phyloP scores from a whole-genome alignment of 345 rosid species.

The Eutrema japonicum region DNA sequence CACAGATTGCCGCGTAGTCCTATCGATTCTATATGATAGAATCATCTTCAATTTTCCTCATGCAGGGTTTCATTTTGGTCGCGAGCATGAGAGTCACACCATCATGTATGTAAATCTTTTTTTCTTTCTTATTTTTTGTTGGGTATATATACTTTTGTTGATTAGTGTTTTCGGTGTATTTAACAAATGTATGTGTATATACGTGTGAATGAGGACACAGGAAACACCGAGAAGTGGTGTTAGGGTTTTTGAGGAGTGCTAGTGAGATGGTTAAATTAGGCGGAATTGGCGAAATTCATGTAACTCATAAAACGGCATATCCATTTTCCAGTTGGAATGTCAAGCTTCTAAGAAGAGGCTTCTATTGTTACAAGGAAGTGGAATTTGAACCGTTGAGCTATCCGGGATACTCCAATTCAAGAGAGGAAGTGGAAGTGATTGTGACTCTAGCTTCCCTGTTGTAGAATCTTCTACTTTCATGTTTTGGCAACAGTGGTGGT shows the following conservation, averaged over 20 bases:
- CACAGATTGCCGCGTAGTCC: not conserved
- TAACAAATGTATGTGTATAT: not conserved
- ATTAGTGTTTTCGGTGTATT: not conserved
- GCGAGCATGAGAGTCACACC: not conserved
- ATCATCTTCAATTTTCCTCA: constrained; percentile 50
- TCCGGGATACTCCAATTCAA: constrained; percentile 55
- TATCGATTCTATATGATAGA: constrained; percentile 27
- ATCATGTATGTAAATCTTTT: constrained; percentile 10
- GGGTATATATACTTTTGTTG: not conserved
- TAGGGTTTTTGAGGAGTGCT: constrained; percentile 50
- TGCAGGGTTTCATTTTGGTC: constrained; percentile 38
- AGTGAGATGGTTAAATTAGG: constrained; percentile 33
- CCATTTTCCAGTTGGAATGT: constrained; percentile 52
- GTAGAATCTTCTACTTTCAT: constrained; percentile 20
- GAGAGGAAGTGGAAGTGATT: constrained; percentile 43
- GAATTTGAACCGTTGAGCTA: constrained; percentile 16
- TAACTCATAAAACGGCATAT: constrained; percentile 48
- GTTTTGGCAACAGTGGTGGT: not conserved
- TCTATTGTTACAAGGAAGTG: not conserved
- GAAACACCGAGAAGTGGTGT: constrained; percentile 42
- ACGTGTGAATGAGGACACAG: constrained; percentile 1
- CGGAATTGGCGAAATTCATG: constrained; percentile 52
- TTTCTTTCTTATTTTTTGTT: not conserved
- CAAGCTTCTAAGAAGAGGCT: constrained; percentile 37
- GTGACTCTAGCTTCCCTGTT: constrained; percentile 16